Conservation (phyloP, 1,284 basidiomycete species). For the Filobasidium uniguttulatum region DNA sequence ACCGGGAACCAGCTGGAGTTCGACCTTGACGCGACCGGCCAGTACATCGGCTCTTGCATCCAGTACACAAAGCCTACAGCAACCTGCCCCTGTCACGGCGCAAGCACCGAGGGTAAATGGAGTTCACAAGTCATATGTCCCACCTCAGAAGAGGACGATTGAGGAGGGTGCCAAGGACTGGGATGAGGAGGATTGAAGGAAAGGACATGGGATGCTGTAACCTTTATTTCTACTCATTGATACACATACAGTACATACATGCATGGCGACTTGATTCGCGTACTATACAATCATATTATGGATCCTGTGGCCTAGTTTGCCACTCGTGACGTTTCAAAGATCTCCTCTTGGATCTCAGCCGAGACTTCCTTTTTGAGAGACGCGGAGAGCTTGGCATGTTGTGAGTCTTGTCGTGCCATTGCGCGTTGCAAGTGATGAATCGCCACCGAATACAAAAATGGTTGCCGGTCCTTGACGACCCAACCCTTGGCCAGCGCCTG, state of each 20-base stretch:
- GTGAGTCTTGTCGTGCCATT: neutral
- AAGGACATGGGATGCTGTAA: neutral
- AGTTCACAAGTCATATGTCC: neutral
- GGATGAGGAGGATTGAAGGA: slow-evolving; percentile 8
- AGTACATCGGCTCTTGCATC: neutral
- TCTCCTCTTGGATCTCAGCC: too few relatives aligned
- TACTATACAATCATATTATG: neutral
- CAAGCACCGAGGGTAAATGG: neutral
- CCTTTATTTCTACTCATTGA: neutral
- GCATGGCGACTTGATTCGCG: neutral
- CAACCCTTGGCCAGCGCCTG: slow-evolving; percentile 31
- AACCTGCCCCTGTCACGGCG: neutral
- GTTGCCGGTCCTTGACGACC: slow-evolving; percentile 22
- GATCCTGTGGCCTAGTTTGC: too few relatives aligned
- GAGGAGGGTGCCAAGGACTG: slow-evolving; percentile 12
- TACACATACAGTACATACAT: neutral
- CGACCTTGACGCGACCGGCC: neutral
- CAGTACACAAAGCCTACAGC: neutral
- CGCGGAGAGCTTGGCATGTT: neutral
- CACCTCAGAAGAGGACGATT: slow-evolving; percentile 3
- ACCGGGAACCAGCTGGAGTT: neutral
- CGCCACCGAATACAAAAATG: slow-evolving; percentile 55
- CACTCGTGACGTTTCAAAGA: too few relatives aligned
- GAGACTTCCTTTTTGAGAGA: neutral
- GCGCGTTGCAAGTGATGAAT: slow-evolving; percentile 51